phyloP scores from a whole-genome alignment of 371 early-diverging fungal species.

The Catenaria anguillulae region DNA sequence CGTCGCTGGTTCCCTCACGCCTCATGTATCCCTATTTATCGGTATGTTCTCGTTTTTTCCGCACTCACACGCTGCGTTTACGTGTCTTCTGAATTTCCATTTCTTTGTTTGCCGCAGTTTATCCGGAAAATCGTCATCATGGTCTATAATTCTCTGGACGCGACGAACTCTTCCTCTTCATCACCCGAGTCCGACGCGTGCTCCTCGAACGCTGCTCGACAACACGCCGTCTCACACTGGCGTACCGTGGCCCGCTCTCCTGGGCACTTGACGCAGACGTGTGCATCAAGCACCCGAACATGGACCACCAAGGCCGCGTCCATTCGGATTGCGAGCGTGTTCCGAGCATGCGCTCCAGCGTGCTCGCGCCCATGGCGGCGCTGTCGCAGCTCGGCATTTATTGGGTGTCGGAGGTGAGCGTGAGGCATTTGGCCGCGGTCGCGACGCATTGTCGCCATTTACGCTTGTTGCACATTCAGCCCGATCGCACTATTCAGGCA shows the following conservation, averaged over 20 bases:
- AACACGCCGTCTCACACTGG: not conserved
- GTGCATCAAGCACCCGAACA: not conserved
- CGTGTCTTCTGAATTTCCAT: no score
- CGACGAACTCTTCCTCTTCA: not conserved
- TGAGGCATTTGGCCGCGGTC: not conserved
- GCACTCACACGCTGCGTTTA: no score
- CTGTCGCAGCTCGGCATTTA: not conserved
- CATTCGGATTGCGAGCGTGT: not conserved
- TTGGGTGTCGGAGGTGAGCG: not conserved
- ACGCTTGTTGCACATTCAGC: not conserved
- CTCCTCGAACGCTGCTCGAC: not conserved
- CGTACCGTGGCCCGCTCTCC: not conserved
- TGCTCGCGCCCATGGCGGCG: not conserved
- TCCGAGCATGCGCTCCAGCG: not conserved
- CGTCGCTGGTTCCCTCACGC: no score
- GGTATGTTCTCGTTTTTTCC: no score
- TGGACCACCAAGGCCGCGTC: no score
- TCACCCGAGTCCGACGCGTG: not conserved
- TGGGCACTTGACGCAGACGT: not conserved
- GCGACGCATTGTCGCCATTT: not conserved
- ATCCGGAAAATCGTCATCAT: not conserved
- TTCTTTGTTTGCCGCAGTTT: no score
- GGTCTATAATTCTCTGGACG: not conserved
- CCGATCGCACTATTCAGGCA: not conserved
- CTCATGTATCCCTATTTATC: constrained; percentile 1